Conservation (phyloP, 176 grass and related monocot species). For the Zizania latifolia region DNA sequence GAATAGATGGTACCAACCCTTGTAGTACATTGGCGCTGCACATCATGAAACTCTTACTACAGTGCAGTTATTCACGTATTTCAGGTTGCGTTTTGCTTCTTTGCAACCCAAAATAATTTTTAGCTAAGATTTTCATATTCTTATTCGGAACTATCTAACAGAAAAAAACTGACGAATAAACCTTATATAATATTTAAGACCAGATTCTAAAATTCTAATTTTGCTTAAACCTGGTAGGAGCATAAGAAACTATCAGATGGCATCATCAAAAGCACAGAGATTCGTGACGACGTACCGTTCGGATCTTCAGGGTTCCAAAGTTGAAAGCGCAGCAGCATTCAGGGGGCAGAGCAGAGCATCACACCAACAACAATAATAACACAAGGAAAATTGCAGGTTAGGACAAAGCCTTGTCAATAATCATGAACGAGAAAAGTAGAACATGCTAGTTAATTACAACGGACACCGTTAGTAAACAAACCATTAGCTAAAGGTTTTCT, state of each 20-base stretch:
- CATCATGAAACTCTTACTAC: background rate
- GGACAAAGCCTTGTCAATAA: constrained; percentile 1
- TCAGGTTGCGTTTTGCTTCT: background rate
- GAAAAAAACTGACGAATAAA: too few species aligned
- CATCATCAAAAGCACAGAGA: background rate
- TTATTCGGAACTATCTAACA: too few species aligned
- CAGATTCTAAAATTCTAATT: too few species aligned
- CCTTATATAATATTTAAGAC: too few species aligned
- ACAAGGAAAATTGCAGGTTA: constrained; percentile 19
- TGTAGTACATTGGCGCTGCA: constrained; percentile 69
- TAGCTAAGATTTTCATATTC: too few species aligned
- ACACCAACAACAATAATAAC: constrained; percentile 4
- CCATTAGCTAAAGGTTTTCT: background rate
- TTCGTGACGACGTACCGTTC: constrained; percentile 48
- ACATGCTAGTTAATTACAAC: background rate
- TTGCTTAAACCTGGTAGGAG: too few species aligned
- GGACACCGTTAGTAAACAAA: background rate
- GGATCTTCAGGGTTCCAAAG: constrained; percentile 41
- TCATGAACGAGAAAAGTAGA: constrained; percentile 4
- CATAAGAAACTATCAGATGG: background rate
- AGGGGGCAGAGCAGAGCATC: background rate
- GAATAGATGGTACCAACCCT: constrained; percentile 72
- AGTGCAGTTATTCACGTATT: background rate
- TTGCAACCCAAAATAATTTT: too few species aligned
- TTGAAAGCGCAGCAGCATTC: background rate